Base-by-base conservation (phyloP, 345 rosid genomes). In the Alliaria petiolata region DNA sequence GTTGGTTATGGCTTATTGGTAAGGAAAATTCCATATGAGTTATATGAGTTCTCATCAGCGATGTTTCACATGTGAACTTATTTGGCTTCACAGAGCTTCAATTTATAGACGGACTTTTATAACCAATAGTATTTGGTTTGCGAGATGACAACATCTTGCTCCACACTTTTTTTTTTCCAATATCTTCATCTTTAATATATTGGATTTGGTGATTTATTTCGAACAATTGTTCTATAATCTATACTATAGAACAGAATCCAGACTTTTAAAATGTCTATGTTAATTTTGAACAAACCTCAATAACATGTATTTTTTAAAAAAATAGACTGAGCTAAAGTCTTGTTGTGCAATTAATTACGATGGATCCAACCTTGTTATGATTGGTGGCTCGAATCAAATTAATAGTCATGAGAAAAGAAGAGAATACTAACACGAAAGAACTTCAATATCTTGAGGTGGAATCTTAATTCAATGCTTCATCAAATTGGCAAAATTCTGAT, bases 1-100 rank as follows among this genome's bases (percentile, higher is more conserved):
- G 83, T 39, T 89, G 97, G 95, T 64, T 91, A 47, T 91, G 97
- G 96, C 86, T 93, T 61, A 84, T 91, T 19, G 92, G 93, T 13
- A 82, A 81, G 51, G 74, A 81, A 26, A 57, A 75, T 64, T 78
- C 81, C 45, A 1, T 22, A 22, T 22, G 25, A 22, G n/a, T 87
- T n/a, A n/a, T 82, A 10, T 84, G 44, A 76, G 38, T 46, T 52
- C 35, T 42, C 47, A 62, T 62, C 16, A 14, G 1, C 12, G 22
- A 44, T 39, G 22, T 38, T 58, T 45, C 65, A 19, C 39, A 33
- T 31, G 39, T 53, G 12, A 31, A 54, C 15, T 1, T 9, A 16
- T 15, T 33, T 16, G 40, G n/a, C 39, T 54, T 54, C 25, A n/a
- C n/a, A n/a, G n/a, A n/a, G n/a, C n/a, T n/a, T n/a, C n/a, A n/a